Evolutionary conservation across 1,139 yeast species (phyloP), one percentile per base, ranked within the genome.

Genomic region (Nakaseomyces delphensis): DNA sequence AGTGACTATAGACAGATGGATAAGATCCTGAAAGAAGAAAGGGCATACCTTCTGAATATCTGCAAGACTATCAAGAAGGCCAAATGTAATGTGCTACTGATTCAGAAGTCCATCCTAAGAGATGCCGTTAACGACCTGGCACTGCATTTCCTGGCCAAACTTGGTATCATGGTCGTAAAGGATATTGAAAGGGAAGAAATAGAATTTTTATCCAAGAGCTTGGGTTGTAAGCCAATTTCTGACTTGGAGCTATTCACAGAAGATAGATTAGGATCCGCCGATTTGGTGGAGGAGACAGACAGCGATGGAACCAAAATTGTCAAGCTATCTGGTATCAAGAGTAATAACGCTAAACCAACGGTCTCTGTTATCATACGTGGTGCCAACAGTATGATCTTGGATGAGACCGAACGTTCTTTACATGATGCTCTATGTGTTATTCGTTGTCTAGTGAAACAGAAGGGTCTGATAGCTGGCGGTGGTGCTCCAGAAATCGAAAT

Each of bases 1-100:
- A 91, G 85, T 62, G 99, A 91, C 65, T 91, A 91, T 69, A 78
- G 98, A 67, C 98, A 93, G 66, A 91, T 91, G 99, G 99, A 91
- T 67, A 91, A 89, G 70, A 91, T 91, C 55, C 73, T 91, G 60
- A 93, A 93, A 62, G 99, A 91, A 66, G 99, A 91, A 71, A 79
- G 99, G 62, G 93, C 95, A 23, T 91, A 91, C 63, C 69, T 91
- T 60, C 75, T 91, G 60, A 89, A 91, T 65, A 83, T 93, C 62
- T 89, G 96, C 72, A 91, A 91, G 66, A 86, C 85, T 64, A 87
- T 91, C 66, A 91, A 93, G 63, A 93, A 91, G 72, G 83, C 97
- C 48, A 91, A 89, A 66, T 91, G 98, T 72, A 93, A 91, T 55
- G 98, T 91, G 42, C 64, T 91, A 53, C 71, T 91, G 58, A 86